Base-by-base conservation (phyloP, 768 basidiomycete species). In the Hypholoma sublateritium region DNA sequence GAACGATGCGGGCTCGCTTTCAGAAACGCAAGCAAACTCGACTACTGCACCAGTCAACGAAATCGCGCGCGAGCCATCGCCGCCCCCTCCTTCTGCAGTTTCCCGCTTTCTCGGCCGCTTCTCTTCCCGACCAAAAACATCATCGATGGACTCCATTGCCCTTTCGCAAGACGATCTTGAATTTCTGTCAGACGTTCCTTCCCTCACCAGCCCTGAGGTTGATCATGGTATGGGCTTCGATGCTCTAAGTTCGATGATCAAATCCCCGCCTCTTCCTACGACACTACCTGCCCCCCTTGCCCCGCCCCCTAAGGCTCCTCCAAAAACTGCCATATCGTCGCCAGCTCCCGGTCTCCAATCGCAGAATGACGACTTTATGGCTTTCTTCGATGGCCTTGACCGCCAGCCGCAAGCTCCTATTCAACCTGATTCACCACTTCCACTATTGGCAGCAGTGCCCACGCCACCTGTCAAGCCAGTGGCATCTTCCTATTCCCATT, bases 61-160 rank as follows among this genome's bases (percentile, higher is more conserved):
- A 21, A 53, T 62, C 21, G 22, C 62, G 21, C 55, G 59, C 32
- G 69, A 70, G 19, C 62, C 67, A 14, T 61, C 63, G 34, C 65
- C 76, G 4, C 67, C 55, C 12, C 47, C 79, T 13, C 76, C 83
- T 25, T 91, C 93, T 0, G 90, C 84, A 7, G 89, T 95, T 32
- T 91, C 92, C 11, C 84, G 93, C 4, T 95, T 95, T 68, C 77
- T 94, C 47, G 84, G 81, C 49, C 83, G 91, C 47, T 90, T 95
- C 69, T 86, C 85, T 7, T 81, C 84, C 19, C 70, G 71, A 24
- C 59, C 68, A 6, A 77, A 72, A 46, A 61, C 75, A 17, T 58
- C 71, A 3, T 59, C 74, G 47, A 78, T 76, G 46, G 79, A 78
- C 50, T 85, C 88, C 28, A 69, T 95, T 34, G 81, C 91, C 12